Percentiles rank a stretch among this genome's conserved stretches.
Evolutionary conservation across 129 eudicot species (phyloP).

Genomic region (Lactuca sativa): DNA sequence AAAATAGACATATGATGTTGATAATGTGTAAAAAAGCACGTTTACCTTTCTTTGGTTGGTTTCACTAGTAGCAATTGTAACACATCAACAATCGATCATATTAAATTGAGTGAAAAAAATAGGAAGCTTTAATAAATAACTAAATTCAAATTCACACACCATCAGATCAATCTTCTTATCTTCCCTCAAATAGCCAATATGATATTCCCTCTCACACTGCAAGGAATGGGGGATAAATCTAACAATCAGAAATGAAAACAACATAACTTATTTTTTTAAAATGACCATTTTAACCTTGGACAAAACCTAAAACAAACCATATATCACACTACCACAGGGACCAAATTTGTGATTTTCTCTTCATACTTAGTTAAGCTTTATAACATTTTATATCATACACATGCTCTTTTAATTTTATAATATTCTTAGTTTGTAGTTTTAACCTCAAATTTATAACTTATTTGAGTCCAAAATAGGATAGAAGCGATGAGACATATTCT

Average conservation of each 20-base stretch:
- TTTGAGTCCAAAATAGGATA: too few relatives aligned
- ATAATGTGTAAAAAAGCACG: background rate
- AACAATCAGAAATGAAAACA: background rate
- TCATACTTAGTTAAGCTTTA: background rate
- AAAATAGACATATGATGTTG: background rate
- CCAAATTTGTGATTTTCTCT: background rate
- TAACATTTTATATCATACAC: too few relatives aligned
- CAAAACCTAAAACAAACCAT: too few relatives aligned
- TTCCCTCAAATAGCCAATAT: background rate
- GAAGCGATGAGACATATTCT: background rate
- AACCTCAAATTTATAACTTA: too few relatives aligned
- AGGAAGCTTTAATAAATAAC: too few relatives aligned
- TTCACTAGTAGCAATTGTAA: slow-evolving; percentile 50
- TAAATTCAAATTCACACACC: background rate
- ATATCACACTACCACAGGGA: background rate
- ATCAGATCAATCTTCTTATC: background rate
- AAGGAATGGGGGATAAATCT: background rate
- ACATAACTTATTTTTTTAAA: background rate
- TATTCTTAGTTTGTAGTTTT: too few relatives aligned
- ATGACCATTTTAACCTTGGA: background rate
- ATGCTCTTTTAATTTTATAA: too few relatives aligned
- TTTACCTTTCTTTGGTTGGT: slow-evolving; percentile 72
- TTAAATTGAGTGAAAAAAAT: background rate
- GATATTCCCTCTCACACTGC: background rate
- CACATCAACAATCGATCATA: too few relatives aligned